Evolutionary conservation across 768 basidiomycete genomes (phyloP), one percentile per base, ranked within the genome.

Genomic region (Mycena rosella): DNA sequence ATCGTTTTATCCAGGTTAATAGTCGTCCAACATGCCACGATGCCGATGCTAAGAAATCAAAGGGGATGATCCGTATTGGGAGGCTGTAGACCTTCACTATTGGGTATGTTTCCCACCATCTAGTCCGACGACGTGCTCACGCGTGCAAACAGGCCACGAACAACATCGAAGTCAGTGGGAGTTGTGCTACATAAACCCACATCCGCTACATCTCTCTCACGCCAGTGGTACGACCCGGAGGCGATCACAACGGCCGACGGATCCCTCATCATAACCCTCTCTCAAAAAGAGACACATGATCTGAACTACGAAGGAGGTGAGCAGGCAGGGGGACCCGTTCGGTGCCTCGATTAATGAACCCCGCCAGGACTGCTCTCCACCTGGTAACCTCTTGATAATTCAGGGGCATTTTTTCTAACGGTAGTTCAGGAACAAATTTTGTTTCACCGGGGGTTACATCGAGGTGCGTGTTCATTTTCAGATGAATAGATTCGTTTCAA

Each of bases 391-490:
- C 24, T n/a, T 34, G 11, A 6, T 1, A 40, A 20, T 17, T 5
- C 20, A 26, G 5, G 6, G n/a, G 48, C 18, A 13, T 6, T 51
- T 52, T 29, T 49, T 40, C 9, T 38, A 22, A 34, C 26, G 7
- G 13, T 47, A 24, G 18, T 52, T 27, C 20, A 65, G 89, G 94
- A 97, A 97, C 79, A 96, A 97, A 79, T 93, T 98, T 71, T 98
- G 95, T 81, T 96, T 96, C 79, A 94, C 94, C 32, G 94, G 94
- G 15, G 67, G 67, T 20, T 63, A 94, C 63, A 82, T 96, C 54
- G 89, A 93, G 72, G 82, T 85, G 5, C 85, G 40, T 63, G n/a
- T 29, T 17, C 27, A 32, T 26, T 30, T 52, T 2, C 15, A 7
- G 4, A 17, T 26, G 18, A 11, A 32, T 20, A 22, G 5, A 20